Base-by-base conservation (phyloP, 78 protist species). In the Dictyostelium capitatum region DNA sequence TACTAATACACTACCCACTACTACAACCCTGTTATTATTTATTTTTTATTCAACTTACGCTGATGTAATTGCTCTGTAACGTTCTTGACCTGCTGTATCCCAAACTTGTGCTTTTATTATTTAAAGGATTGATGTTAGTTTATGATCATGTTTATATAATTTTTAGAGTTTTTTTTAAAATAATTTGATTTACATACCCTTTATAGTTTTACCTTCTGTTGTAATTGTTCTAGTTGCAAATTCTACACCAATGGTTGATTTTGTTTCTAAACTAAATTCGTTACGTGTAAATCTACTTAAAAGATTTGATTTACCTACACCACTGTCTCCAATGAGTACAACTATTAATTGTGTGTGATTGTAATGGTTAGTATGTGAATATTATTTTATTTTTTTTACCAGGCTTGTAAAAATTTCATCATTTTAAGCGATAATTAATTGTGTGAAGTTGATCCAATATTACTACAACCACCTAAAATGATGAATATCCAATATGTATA, bases 241-340 rank as follows among this genome's bases (percentile, higher is more conserved):
- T 92, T 99, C 99, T 47, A 99, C 99, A 25, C 99, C 99, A 70
- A 99, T 99, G 9, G 99, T 99, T 15, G 98, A 89, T 85, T 98
- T 98, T 11, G 98, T 95, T 84, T 99, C 99, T 28, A 97, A 89
- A 83, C 97, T 98, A 96, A 99, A 99, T 91, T 98, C 99, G 81
- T 98, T 98, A 53, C 98, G 78, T 41, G 89, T 75, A 65, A 84
- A 82, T 57, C 98, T 95, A 3, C 97, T 94, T 51, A 97, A 95
- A 11, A 97, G 91, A 62, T 97, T 97, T 3, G 96, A 89, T 89
- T 99, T 99, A 48, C 99, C 99, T 12, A 99, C 99, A 14, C 99
- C 99, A 14, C 98, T 96, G 83, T 99, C 99, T 3, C 99, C 99
- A 77, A 99, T 98, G 79, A 99, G 89, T 2, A 99, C 99, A 3